phyloP scores from a whole-genome alignment of 73 alveolate genomes.

The Blepharisma stoltei region DNA sequence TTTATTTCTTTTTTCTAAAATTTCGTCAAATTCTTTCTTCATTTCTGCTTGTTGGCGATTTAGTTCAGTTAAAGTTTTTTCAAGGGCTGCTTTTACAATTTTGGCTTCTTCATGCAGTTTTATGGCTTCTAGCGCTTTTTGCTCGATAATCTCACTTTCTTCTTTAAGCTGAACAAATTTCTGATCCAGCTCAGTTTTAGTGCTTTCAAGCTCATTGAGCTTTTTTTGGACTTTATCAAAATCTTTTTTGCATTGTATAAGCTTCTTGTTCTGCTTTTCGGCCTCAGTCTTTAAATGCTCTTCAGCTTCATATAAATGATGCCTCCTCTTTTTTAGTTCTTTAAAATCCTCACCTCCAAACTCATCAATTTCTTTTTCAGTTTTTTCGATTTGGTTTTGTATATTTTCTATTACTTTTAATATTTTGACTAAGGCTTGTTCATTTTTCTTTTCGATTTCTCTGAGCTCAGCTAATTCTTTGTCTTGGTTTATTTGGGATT shows the following conservation, averaged over 20 bases:
- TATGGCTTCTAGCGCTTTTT: too few relatives aligned
- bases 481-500: too few relatives aligned
- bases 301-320: neutral
- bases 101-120: too few relatives aligned
- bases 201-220: constrained; percentile 35
- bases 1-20: neutral
- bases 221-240: constrained; percentile 34
- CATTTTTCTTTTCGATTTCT: constrained; percentile 32
- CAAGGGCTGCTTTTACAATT: too few relatives aligned
- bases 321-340: constrained; percentile 34
- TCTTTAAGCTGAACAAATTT: neutral
- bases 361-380: constrained; percentile 40
- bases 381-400: constrained; percentile 23
- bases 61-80: too few relatives aligned
- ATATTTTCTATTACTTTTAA: constrained; percentile 18
- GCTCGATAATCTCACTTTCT: neutral
- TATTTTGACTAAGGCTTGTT: constrained; percentile 5
- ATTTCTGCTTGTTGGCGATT: too few relatives aligned
- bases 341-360: constrained; percentile 34
- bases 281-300: neutral
- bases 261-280: neutral
- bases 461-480: constrained; percentile 33
- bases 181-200: neutral
- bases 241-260: constrained; percentile 28
- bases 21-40: too few relatives aligned